Conservation (phyloP, 768 basidiomycete species). For the Mycena albidolilacea region DNA sequence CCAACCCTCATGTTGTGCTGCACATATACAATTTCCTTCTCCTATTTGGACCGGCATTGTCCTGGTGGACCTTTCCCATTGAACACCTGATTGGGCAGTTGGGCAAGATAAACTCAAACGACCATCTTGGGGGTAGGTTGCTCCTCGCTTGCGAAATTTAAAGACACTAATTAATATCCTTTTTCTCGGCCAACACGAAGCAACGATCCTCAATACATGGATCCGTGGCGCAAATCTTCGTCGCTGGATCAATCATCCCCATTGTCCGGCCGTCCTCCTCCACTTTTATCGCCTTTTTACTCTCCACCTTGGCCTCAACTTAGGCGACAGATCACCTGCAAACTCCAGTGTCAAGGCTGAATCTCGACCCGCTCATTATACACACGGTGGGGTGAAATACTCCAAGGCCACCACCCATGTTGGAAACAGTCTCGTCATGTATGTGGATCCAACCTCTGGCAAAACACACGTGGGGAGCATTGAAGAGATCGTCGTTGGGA, state of each 20-base stretch:
- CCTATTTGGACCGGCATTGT: conserved; percentile 46
- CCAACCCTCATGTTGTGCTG: conserved; percentile 32
- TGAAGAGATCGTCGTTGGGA: conserved; percentile 10
- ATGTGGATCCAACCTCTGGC: too few species aligned
- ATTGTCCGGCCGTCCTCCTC: conserved; percentile 33
- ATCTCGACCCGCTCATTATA: too few species aligned
- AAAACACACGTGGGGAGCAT: conserved; percentile 1
- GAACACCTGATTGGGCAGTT: conserved; percentile 51
- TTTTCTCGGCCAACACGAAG: too few species aligned
- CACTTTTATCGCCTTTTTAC: conserved; percentile 21
- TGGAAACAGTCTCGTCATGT: too few species aligned
- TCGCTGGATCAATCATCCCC: conserved; percentile 40
- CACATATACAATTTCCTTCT: conserved; percentile 52
- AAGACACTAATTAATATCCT: too few species aligned
- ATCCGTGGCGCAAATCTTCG: too few species aligned
- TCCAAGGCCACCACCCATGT: too few species aligned
- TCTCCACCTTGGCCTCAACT: not conserved
- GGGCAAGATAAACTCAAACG: conserved; percentile 50
- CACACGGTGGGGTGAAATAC: too few species aligned
- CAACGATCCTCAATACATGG: too few species aligned
- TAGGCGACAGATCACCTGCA: too few species aligned
- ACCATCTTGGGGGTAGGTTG: conserved; percentile 44
- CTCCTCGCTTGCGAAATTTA: not conserved
- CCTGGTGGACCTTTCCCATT: too few species aligned
- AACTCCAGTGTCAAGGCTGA: too few species aligned